Evolutionary conservation across 139 green algal genomes (phyloP).

Genomic region (Asterochloris erici): DNA sequence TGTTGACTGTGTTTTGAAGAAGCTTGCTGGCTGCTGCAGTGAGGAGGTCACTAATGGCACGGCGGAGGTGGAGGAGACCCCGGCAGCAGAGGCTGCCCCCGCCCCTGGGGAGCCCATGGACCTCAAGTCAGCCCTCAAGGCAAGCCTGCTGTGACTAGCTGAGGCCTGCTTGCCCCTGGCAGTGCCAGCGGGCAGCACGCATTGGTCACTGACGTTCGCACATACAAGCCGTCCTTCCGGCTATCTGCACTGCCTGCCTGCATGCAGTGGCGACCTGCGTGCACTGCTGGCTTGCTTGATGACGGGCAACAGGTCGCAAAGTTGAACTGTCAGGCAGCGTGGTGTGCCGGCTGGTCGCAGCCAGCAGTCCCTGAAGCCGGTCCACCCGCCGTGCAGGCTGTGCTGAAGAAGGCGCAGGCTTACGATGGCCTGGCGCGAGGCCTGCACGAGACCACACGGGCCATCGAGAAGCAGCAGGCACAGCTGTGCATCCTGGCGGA

Average conservation of each 20-base stretch:
- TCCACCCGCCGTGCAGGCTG: conserved; percentile 44
- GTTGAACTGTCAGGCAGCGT: no score
- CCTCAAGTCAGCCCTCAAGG: conserved; percentile 89
- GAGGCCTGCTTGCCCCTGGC: not conserved
- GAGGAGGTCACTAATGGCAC: conserved; percentile 38
- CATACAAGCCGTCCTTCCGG: no score
- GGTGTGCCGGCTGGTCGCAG: no score
- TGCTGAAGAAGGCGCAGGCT: conserved; percentile 98
- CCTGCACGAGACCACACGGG: conserved; percentile 83
- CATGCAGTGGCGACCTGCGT: not conserved
- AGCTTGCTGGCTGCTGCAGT: conserved; percentile 24
- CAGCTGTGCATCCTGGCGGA: conserved; percentile 97
- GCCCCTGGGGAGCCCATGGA: conserved; percentile 93
- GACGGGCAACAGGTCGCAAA: no score
- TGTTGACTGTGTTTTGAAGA: not conserved
- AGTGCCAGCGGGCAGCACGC: not conserved
- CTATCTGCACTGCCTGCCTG: not conserved
- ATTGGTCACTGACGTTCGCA: no score
- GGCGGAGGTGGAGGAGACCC: conserved; percentile 16
- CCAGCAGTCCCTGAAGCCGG: no score
- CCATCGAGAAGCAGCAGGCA: conserved; percentile 77
- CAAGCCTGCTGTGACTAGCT: not conserved
- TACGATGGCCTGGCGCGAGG: conserved; percentile 94
- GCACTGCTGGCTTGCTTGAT: not conserved
- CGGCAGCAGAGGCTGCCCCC: conserved; percentile 43